Conservation (phyloP, 352 stramenopile genomes). For the Phytophthora fragariae region DNA sequence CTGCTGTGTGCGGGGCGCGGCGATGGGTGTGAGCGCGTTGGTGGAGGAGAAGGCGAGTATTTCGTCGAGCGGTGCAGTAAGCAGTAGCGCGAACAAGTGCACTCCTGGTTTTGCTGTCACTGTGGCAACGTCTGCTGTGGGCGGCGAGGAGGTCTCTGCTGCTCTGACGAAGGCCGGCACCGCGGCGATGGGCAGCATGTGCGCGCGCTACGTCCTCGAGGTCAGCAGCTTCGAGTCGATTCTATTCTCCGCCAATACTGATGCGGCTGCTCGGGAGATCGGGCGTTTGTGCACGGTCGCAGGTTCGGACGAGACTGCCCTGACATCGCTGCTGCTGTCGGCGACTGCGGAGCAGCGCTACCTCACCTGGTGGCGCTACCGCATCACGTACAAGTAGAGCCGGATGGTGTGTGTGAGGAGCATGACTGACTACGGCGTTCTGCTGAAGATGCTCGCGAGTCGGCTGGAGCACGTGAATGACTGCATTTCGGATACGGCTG, state of each 20-base stretch:
- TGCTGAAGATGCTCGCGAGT: slow-evolving; percentile 16
- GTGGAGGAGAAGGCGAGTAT: no score
- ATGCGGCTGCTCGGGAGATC: neutral
- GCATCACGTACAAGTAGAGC: slow-evolving; percentile 58
- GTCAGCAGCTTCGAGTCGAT: slow-evolving; percentile 28
- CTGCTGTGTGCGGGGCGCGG: no score
- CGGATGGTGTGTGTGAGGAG: slow-evolving; percentile 52
- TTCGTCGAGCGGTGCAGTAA: no score
- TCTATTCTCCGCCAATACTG: slow-evolving; percentile 28
- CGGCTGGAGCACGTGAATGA: neutral
- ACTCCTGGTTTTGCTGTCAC: no score
- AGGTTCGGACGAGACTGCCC: neutral
- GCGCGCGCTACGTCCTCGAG: slow-evolving; percentile 16
- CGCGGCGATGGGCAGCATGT: slow-evolving; percentile 23
- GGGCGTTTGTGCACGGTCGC: no score
- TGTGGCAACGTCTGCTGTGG: no score
- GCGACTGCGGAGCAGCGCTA: slow-evolving; percentile 17
- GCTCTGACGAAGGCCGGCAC: no score
- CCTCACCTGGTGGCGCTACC: slow-evolving; percentile 13
- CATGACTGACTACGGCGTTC: slow-evolving; percentile 46
- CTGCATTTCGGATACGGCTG: slow-evolving; percentile 19
- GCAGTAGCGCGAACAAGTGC: no score
- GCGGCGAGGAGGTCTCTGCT: no score
- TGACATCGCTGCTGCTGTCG: neutral
- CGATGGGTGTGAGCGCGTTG: no score